These are phyloP conservation scores for Trichoderma sp. DNA, from an alignment of 2,329 filamentous ascomycete genomes.

Conservation along the genomic window DNA sequence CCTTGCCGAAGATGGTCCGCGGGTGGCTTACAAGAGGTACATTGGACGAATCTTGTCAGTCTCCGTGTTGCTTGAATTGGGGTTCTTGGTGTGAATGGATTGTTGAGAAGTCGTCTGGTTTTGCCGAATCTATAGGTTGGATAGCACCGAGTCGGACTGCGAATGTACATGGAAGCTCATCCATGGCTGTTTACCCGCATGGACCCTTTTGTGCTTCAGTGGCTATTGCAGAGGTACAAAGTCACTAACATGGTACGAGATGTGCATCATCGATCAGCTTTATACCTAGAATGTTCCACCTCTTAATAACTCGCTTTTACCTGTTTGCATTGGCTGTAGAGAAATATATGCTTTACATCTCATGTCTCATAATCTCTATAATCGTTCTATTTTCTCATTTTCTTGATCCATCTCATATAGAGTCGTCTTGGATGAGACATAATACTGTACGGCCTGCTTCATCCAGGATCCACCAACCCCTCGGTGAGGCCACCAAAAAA, in stretches of 20 bases:
- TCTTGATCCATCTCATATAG: background rate
- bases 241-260: background rate
- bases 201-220: background rate
- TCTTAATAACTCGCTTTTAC: background rate
- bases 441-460: background rate
- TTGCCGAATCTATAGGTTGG: background rate
- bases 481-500: background rate
- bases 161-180: background rate
- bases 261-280: background rate
- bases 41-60: background rate
- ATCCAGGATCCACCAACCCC: background rate
- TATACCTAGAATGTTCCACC: background rate
- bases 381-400: too few species aligned
- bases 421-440: background rate
- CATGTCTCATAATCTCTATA: too few species aligned
- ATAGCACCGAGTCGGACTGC: background rate
- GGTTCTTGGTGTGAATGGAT: background rate
- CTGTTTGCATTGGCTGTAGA: background rate
- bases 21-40: background rate
- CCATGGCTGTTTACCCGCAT: background rate
- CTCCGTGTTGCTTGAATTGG: background rate
- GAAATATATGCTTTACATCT: background rate
- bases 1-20: constrained; percentile 17
- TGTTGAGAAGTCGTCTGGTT: background rate
- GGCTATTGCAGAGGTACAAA: background rate